Conservation (phyloP, 148 eudicot species). For the Camellia japonica region DNA sequence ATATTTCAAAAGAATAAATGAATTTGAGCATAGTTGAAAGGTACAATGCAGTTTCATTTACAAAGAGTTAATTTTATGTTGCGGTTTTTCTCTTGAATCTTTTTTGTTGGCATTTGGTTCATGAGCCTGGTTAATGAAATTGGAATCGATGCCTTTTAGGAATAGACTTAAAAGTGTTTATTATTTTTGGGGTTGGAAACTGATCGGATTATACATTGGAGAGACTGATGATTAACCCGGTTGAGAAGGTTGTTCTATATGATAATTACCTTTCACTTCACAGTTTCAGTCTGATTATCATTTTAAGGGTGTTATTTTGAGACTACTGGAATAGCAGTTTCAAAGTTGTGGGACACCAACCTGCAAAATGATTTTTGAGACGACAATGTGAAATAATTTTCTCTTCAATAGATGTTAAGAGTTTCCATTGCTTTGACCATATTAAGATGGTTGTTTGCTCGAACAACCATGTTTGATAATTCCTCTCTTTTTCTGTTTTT, state of each 20-base stretch:
- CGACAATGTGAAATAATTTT: too few relatives aligned
- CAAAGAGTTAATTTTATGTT: background rate
- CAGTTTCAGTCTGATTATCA: background rate
- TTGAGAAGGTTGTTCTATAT: background rate
- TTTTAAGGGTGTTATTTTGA: too few relatives aligned
- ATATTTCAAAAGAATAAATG: background rate
- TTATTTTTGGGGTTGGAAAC: background rate
- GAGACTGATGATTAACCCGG: background rate
- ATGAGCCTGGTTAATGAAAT: background rate
- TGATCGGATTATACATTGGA: background rate
- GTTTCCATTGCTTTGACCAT: too few relatives aligned
- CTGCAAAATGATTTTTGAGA: too few relatives aligned
- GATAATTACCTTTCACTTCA: background rate
- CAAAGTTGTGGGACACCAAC: too few relatives aligned
- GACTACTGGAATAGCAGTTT: too few relatives aligned
- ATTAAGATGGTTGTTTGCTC: too few relatives aligned
- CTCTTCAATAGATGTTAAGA: too few relatives aligned
- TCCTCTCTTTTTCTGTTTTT: too few relatives aligned
- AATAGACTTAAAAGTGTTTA: too few relatives aligned
- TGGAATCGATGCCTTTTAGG: background rate
- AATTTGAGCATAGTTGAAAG: background rate
- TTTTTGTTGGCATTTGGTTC: background rate
- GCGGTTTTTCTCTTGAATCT: background rate
- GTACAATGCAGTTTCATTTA: background rate
- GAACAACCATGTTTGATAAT: too few relatives aligned